Conservation (phyloP, 176 grass and related monocot species). For the Lolium multiflorum region DNA sequence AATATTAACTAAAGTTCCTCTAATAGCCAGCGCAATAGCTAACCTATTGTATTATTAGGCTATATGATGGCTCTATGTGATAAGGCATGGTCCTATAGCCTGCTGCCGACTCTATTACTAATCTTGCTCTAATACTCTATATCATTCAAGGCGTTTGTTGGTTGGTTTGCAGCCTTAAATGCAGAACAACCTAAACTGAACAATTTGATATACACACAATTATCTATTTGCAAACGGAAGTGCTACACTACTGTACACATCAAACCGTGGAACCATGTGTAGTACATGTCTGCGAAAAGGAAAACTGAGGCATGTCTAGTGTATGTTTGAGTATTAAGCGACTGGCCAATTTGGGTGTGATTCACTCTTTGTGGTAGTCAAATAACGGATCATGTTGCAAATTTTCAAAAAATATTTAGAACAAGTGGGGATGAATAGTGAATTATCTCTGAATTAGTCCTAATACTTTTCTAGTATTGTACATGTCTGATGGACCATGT, state of each 20-base stretch:
- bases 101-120: too few relatives aligned
- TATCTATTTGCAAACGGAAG: constrained; percentile 28
- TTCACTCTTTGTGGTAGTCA: neutral
- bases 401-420: neutral
- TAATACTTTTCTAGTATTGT: neutral
- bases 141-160: neutral
- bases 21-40: too few relatives aligned
- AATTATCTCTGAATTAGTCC: neutral
- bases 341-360: neutral
- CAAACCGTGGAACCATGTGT: constrained; percentile 33
- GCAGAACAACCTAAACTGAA: neutral
- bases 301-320: constrained; percentile 9
- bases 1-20: too few relatives aligned
- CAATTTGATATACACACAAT: neutral
- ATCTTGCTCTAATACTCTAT: too few relatives aligned
- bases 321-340: neutral
- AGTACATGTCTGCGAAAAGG: neutral
- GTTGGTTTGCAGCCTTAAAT: constrained; percentile 31
- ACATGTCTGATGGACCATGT: neutral
- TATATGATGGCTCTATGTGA: too few relatives aligned
- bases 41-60: too few relatives aligned
- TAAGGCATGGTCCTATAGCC: too few relatives aligned
- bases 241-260: neutral
- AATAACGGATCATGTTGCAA: neutral
- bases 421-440: neutral